Evolutionary conservation across 192 early-diverging fungal genomes (phyloP).

Genomic region (Entrophospora sp.): DNA sequence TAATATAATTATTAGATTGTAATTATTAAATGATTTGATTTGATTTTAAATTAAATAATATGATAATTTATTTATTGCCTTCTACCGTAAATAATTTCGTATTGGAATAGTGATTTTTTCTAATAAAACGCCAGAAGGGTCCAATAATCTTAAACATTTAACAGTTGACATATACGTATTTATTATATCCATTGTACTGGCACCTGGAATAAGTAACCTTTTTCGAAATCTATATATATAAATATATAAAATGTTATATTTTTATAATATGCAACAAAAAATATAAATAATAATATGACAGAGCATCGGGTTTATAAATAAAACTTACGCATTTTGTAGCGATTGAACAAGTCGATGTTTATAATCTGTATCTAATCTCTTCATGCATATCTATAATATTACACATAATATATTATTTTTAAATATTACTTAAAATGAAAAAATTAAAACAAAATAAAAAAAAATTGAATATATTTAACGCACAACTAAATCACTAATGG

Average conservation of each 20-base stretch:
- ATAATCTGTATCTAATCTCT: slow-evolving; percentile 14
- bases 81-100: slow-evolving; percentile 47
- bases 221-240: slow-evolving; percentile 30
- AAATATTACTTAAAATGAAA: background rate
- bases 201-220: slow-evolving; percentile 64
- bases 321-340: slow-evolving; percentile 5
- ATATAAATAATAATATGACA: background rate
- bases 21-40: too few species aligned
- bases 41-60: too few species aligned
- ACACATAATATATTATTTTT: background rate
- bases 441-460: too few species aligned
- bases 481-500: slow-evolving; percentile 53
- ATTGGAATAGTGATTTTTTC: slow-evolving; percentile 53
- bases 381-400: slow-evolving; percentile 13
- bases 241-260: background rate
- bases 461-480: too few species aligned
- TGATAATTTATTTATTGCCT: too few species aligned
- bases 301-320: background rate
- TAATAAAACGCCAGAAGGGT: slow-evolving; percentile 57
- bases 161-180: slow-evolving; percentile 63
- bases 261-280: background rate
- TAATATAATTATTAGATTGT: background rate
- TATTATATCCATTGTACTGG: slow-evolving; percentile 60
- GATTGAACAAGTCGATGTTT: slow-evolving; percentile 15
- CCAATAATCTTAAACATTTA: slow-evolving; percentile 56